A percentile compares a stretch with the other conserved stretches of the same genome.
Conservation (phyloP, 73 alveolate species). For the Paramecium primaurelia region DNA sequence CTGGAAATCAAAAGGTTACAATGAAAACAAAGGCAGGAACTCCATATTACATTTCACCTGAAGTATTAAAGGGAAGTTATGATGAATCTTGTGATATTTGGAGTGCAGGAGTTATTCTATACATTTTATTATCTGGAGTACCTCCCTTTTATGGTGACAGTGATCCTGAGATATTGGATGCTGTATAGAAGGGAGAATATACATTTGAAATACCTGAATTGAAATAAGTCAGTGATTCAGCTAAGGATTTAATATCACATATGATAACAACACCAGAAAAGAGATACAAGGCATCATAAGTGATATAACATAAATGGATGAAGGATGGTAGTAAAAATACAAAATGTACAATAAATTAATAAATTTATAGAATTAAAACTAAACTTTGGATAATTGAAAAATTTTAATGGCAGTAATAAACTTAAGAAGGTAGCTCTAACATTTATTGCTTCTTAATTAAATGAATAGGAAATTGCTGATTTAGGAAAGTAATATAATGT, state of each 20-base stretch:
- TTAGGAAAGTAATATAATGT: slow-evolving; percentile 43
- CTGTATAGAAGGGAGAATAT: slow-evolving; percentile 64
- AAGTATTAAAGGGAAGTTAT: slow-evolving; percentile 71
- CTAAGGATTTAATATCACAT: slow-evolving; percentile 71
- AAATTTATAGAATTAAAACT: not conserved
- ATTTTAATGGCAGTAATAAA: slow-evolving; percentile 54
- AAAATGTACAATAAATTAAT: not conserved
- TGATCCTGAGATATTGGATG: slow-evolving; percentile 68
- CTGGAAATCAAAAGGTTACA: slow-evolving; percentile 33
- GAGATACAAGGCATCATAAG: slow-evolving; percentile 66
- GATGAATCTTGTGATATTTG: slow-evolving; percentile 76
- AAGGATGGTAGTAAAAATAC: slow-evolving; percentile 56
- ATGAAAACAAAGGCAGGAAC: slow-evolving; percentile 71
- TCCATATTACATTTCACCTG: slow-evolving; percentile 72
- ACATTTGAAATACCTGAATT: slow-evolving; percentile 59
- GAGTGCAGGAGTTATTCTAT: slow-evolving; percentile 73
- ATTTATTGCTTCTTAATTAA: slow-evolving; percentile 59
- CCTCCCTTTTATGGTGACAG: slow-evolving; percentile 78
- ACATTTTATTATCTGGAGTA: slow-evolving; percentile 69
- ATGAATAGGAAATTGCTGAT: slow-evolving; percentile 59
- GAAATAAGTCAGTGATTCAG: slow-evolving; percentile 55
- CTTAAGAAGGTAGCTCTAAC: slow-evolving; percentile 63
- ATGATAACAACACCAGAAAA: slow-evolving; percentile 60
- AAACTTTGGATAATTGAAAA: slow-evolving; percentile 34
- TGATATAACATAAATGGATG: slow-evolving; percentile 66